phyloP scores from a whole-genome alignment of 192 early-diverging fungal species.

The Funneliformis mosseae region DNA sequence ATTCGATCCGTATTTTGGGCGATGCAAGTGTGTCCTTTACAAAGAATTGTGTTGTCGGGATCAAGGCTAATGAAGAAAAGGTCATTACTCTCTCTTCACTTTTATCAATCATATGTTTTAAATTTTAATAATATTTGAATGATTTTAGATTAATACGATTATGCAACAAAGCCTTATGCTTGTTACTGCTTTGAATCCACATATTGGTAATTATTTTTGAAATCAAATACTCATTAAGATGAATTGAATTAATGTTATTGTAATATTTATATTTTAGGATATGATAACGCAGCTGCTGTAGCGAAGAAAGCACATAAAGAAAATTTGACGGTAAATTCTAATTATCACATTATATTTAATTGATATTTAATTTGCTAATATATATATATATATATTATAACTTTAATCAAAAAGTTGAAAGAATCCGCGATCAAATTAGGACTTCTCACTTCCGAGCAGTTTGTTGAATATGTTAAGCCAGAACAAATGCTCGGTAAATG shows the following conservation, averaged over 20 bases:
- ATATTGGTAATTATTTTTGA: slow-evolving; percentile 74
- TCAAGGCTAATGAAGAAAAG: slow-evolving; percentile 86
- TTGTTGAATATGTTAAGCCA: slow-evolving; percentile 94
- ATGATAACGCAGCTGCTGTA: slow-evolving; percentile 87
- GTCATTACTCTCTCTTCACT: slow-evolving; percentile 12
- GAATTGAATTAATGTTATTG: not conserved
- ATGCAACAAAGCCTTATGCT: slow-evolving; percentile 96
- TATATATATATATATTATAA: not conserved
- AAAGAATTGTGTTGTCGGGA: slow-evolving; percentile 94
- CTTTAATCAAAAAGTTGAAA: slow-evolving; percentile 75
- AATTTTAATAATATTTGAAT: not conserved
- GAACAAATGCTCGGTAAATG: slow-evolving; percentile 77
- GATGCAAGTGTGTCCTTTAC: slow-evolving; percentile 93
- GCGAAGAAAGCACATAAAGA: slow-evolving; percentile 99
- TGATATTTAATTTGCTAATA: slow-evolving; percentile 17
- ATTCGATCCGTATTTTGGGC: slow-evolving; percentile 85
- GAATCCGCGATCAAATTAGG: slow-evolving; percentile 90
- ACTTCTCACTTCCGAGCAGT: slow-evolving; percentile 86
- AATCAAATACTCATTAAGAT: not conserved
- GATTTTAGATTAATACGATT: slow-evolving; percentile 68
- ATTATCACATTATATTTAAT: not conserved
- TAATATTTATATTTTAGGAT: slow-evolving; percentile 37
- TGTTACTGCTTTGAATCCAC: slow-evolving; percentile 97
- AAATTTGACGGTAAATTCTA: slow-evolving; percentile 55
- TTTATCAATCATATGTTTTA: not conserved